Base-by-base conservation (phyloP, 345 rosid genomes). In the Nephelium lappaceum region DNA sequence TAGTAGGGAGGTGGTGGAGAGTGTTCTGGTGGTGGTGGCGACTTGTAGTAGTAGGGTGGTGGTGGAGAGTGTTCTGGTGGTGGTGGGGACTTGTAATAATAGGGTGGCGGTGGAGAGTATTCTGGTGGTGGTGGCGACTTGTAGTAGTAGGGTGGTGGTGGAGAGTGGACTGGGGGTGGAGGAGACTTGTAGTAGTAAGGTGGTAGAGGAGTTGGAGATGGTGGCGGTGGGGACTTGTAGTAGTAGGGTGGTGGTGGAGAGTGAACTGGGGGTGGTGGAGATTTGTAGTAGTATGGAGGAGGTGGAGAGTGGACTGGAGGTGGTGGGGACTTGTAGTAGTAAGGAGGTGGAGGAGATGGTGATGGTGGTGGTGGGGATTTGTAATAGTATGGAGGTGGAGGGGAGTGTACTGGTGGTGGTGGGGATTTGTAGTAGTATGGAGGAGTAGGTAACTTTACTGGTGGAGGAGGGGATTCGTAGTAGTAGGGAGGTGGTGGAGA, bases 311-410 rank as follows among this genome's bases (percentile, higher is more conserved):
- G 76, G 0, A 49, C 12, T 3, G 84, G 82, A 0, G 85, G 85
- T 0, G 85, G 85, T 8, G 85, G 85, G 0, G 85, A 83, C 2
- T 75, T 72, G 71, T 89, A 89, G 68, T 82, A 42, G 43, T 85
- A 86, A 53, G 88, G 89, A 11, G 84, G 84, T 0, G 85, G 85
- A 0, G 87, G 84, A 0, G 83, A 83, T 0, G 69, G 67, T 0
- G 65, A 51, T 0, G 90, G 88, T 0, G 91, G 89, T 0, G 92
- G 92, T 8, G 90, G 92, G 0, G 92, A 87, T 0, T 82, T 82
- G 62, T 89, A 89, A 2, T 76, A 68, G 6, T 87, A 87, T 0
- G 89, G 81, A 0, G 84, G 89, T 0, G 90, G 90, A 4, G 92
- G 92, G 0, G 87, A 86, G 0, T 84, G 42, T 71, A 85, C 74